Conservation (phyloP, 1,139 yeast species). For the Geotrichum restrictum region DNA sequence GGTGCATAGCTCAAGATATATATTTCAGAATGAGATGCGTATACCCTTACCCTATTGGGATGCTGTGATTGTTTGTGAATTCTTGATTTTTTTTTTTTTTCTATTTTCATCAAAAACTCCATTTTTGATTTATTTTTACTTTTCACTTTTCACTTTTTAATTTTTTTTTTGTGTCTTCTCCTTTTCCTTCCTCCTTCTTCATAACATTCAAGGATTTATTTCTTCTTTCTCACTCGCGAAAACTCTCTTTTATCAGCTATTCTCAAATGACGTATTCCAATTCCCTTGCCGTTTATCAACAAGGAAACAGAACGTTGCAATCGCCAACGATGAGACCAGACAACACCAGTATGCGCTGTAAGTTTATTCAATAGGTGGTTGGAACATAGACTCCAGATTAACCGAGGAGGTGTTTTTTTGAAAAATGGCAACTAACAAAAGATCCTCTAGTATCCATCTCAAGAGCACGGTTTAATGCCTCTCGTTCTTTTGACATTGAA, state of each 20-base stretch:
- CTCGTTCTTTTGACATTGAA: constrained; percentile 60
- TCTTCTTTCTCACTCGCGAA: background rate
- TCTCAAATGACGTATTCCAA: constrained; percentile 2
- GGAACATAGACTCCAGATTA: background rate
- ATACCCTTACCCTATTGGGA: background rate
- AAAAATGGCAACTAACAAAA: background rate
- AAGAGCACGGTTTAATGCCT: constrained; percentile 48
- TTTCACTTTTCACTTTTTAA: too few relatives aligned
- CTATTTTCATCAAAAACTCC: too few relatives aligned
- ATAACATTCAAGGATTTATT: too few relatives aligned
- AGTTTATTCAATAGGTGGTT: background rate
- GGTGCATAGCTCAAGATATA: too few relatives aligned
- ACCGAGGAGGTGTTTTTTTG: background rate
- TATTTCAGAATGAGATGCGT: background rate
- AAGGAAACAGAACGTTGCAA: constrained; percentile 1
- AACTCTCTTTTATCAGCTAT: background rate
- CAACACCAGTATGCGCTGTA: constrained; percentile 9
- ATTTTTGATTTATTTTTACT: background rate
- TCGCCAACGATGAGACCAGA: constrained; percentile 11
- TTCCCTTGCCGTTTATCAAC: constrained; percentile 5
- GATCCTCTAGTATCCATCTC: constrained; percentile 14
- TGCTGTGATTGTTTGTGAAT: background rate
- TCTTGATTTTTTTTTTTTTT: background rate
- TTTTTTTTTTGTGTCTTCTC: too few relatives aligned
- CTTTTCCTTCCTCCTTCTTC: too few relatives aligned